Evolutionary conservation across 805 yeast genomes (phyloP).

Genomic region (Yarrowia sp.): DNA sequence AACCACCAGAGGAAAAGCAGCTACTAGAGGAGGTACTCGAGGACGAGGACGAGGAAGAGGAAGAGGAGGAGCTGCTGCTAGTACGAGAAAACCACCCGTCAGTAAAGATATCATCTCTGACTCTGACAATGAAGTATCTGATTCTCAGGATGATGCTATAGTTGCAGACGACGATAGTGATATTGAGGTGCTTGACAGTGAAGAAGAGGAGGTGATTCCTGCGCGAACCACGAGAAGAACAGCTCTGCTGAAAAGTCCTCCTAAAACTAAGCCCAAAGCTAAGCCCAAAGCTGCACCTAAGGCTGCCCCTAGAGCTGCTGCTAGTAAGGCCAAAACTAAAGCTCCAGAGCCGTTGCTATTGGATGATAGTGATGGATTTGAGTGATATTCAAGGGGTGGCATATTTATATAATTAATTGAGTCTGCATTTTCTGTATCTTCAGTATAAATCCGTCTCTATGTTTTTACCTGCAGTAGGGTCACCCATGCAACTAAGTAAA

Average conservation of each 20-base stretch:
- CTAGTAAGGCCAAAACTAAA: background rate
- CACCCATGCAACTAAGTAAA: background rate
- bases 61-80: background rate
- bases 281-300: background rate
- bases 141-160: background rate
- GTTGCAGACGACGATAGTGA: background rate
- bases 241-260: background rate
- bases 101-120: background rate
- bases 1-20: background rate
- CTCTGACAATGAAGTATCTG: conserved; percentile 6
- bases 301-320: background rate
- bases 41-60: background rate
- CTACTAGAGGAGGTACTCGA: background rate
- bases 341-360: background rate
- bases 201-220: conserved; percentile 1
- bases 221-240: background rate
- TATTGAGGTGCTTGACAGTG: background rate
- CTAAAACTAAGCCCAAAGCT: background rate
- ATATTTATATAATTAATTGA: background rate
- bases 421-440: too few species aligned
- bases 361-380: conserved; percentile 13
- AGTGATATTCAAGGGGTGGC: background rate
- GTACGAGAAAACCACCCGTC: background rate
- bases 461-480: background rate
- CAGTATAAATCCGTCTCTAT: too few species aligned